Percentiles rank a stretch among this genome's conserved stretches.
Evolutionary conservation across 208 protist species (phyloP).

Genomic region (Crithidia fasciculata): DNA sequence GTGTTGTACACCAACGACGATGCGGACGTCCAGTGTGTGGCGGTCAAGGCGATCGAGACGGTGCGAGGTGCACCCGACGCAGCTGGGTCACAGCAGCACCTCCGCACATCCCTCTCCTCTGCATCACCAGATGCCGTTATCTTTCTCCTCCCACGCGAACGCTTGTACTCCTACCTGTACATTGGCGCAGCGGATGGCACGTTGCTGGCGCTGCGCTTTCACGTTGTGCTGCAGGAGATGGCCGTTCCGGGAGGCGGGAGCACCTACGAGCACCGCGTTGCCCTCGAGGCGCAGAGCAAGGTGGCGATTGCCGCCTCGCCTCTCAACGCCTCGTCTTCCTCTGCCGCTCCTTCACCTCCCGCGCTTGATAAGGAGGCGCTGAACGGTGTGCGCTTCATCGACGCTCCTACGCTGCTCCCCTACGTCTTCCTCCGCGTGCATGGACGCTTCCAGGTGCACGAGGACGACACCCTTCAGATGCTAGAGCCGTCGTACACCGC

Average conservation of each 20-base stretch:
- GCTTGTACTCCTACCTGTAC: constrained; percentile 35
- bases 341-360: too few relatives aligned
- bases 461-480: constrained; percentile 25
- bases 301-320: background rate
- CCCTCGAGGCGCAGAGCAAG: constrained; percentile 32
- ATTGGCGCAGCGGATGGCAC: constrained; percentile 35
- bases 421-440: constrained; percentile 20
- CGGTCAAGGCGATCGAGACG: constrained; percentile 31
- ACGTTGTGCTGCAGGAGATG: constrained; percentile 16
- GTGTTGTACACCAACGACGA: constrained; percentile 39
- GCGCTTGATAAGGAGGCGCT: background rate
- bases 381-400: constrained; percentile 12
- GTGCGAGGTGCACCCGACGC: background rate
- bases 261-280: constrained; percentile 23
- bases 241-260: background rate
- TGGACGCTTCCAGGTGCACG: constrained; percentile 14
- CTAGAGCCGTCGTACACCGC: constrained; percentile 8
- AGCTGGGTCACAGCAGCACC: background rate
- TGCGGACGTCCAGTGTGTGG: constrained; percentile 26
- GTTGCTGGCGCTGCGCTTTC: constrained; percentile 36
- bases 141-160: constrained; percentile 30
- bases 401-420: constrained; percentile 6
- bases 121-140: background rate
- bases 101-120: constrained; percentile 11
- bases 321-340: too few relatives aligned